A percentile compares a stretch with the other conserved stretches of the same genome.
Evolutionary conservation across 2,329 filamentous ascomycete genomes (phyloP).

Genomic region (Ophiocordyceps sinensis): DNA sequence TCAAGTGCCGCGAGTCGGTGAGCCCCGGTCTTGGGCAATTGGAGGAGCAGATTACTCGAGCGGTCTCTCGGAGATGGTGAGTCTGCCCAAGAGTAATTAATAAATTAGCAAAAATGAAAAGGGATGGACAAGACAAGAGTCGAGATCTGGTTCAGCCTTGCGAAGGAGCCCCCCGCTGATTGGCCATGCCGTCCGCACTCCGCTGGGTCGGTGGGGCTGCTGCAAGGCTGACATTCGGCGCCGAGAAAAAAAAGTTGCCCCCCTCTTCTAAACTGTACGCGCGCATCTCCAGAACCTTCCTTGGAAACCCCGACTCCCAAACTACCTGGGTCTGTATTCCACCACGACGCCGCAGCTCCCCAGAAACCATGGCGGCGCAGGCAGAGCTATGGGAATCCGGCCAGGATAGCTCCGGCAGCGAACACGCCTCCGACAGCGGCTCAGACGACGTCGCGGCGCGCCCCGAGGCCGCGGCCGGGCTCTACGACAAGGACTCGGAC

Average conservation of each 20-base stretch:
- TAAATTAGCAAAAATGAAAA: not conserved
- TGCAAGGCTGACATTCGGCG: not conserved
- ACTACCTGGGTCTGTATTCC: not conserved
- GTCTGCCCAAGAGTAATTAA: not conserved
- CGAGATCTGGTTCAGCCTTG: not conserved
- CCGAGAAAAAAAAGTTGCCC: slow-evolving; percentile 8
- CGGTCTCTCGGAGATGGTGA: slow-evolving; percentile 4
- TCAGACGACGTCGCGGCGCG: slow-evolving; percentile 12
- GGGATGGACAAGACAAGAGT: not conserved
- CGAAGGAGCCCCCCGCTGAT: not conserved
- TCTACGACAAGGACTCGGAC: slow-evolving; percentile 57
- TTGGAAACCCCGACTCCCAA: slow-evolving; percentile 6
- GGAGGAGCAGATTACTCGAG: slow-evolving; percentile 19
- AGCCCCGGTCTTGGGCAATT: slow-evolving; percentile 38
- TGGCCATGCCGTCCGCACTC: not conserved
- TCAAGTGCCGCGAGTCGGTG: slow-evolving; percentile 64
- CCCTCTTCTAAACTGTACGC: slow-evolving; percentile 3
- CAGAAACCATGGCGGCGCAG: slow-evolving; percentile 12
- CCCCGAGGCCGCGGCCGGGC: slow-evolving; percentile 12
- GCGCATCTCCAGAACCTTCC: too few relatives aligned
- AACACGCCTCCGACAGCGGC: slow-evolving; percentile 13
- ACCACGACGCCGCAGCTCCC: not conserved
- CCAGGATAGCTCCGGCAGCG: slow-evolving; percentile 14
- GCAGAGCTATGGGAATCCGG: slow-evolving; percentile 14
- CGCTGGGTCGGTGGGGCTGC: not conserved